Evolutionary conservation across 179 eudicot species (phyloP).

Genomic region (Nepenthes alata): DNA sequence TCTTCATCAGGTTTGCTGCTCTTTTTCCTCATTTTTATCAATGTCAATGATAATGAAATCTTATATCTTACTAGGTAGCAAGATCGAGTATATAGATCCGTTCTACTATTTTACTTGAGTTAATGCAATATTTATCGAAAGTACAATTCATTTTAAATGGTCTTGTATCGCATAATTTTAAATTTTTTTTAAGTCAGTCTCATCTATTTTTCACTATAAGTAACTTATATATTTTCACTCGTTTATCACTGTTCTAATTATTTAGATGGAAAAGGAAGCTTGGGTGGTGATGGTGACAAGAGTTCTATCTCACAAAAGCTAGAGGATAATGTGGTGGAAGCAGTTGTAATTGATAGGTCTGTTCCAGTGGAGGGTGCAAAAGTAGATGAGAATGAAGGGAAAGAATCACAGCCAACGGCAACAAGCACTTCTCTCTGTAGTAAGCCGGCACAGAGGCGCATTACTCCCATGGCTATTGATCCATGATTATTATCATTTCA

Average conservation of each 20-base stretch:
- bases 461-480: conserved; percentile 83
- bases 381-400: conserved; percentile 16
- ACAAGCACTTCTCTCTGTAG: conserved; percentile 20
- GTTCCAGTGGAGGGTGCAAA: conserved; percentile 13
- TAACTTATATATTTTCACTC: background rate
- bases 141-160: too few species aligned
- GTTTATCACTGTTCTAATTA: background rate
- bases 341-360: conserved; percentile 10
- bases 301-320: conserved; percentile 14
- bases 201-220: too few species aligned
- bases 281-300: conserved; percentile 11
- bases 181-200: too few species aligned
- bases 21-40: background rate
- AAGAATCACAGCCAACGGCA: conserved; percentile 20
- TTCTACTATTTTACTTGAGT: too few species aligned
- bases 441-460: conserved; percentile 78
- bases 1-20: conserved; percentile 43
- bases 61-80: background rate
- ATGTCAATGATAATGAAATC: background rate
- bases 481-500: background rate
- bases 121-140: too few species aligned
- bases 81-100: too few species aligned
- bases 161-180: too few species aligned
- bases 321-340: conserved; percentile 22
- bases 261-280: conserved; percentile 24